These are phyloP conservation scores for Bipolaris oryzae DNA, from an alignment of 2,329 filamentous ascomycete species.

Conservation along the genomic window DNA sequence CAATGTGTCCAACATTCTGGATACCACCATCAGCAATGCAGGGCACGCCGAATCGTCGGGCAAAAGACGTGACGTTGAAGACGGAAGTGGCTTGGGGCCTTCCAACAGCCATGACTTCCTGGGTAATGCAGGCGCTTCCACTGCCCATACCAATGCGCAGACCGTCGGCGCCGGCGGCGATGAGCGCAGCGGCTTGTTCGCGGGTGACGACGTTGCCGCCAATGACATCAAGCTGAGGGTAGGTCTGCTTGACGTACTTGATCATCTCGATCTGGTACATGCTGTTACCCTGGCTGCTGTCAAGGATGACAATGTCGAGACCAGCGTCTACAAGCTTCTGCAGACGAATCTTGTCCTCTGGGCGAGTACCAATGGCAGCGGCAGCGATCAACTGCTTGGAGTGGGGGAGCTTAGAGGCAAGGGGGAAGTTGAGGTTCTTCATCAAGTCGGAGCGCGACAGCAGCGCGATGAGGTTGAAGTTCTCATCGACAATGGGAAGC, in stretches of 20 bases:
- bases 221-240: slow-evolving; percentile 88
- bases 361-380: slow-evolving; percentile 92
- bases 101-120: slow-evolving; percentile 99
- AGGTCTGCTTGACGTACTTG: slow-evolving; percentile 89
- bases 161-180: slow-evolving; percentile 92
- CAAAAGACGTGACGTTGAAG: slow-evolving; percentile 86
- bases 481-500: slow-evolving; percentile 85
- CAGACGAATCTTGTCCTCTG: slow-evolving; percentile 87
- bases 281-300: slow-evolving; percentile 97
- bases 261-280: slow-evolving; percentile 99
- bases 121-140: slow-evolving; percentile 96
- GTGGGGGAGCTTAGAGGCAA: slow-evolving; percentile 93
- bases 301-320: slow-evolving; percentile 91
- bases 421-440: slow-evolving; percentile 97
- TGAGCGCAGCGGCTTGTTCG: slow-evolving; percentile 90
- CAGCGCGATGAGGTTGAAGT: slow-evolving; percentile 71
- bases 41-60: slow-evolving; percentile 90
- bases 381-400: slow-evolving; percentile 98
- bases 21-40: slow-evolving; percentile 98
- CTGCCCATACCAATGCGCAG: slow-evolving; percentile 99
- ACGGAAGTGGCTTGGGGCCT: slow-evolving; percentile 94
- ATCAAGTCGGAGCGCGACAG: slow-evolving; percentile 78
- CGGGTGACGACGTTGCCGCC: slow-evolving; percentile 98
- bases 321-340: slow-evolving; percentile 91
- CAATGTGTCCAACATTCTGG: slow-evolving; percentile 98